phyloP scores from a whole-genome alignment of 345 rosid genomes.

The Eutrema yunnanense region DNA sequence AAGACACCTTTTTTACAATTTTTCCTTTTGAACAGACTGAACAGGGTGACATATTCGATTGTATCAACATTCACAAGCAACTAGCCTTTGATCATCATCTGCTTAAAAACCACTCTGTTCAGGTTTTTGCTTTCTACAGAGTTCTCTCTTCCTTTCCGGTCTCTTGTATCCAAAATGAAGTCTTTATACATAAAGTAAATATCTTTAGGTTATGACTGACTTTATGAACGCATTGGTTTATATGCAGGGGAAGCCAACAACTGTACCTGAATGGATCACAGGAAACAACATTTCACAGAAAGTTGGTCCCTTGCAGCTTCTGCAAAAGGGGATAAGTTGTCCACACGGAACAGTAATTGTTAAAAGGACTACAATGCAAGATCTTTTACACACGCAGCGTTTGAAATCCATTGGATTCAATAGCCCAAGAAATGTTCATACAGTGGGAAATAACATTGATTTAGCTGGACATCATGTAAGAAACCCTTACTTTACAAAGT shows the following conservation, averaged over 20 bases:
- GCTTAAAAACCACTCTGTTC: slow-evolving; percentile 22
- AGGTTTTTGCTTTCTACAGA: background rate
- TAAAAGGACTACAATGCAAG: slow-evolving; percentile 19
- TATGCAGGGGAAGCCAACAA: slow-evolving; percentile 16
- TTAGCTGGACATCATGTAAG: slow-evolving; percentile 23
- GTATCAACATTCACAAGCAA: slow-evolving; percentile 34
- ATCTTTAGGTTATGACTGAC: background rate
- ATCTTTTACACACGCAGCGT: background rate
- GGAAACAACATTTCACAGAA: background rate
- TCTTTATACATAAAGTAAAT: background rate
- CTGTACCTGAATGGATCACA: slow-evolving; percentile 9
- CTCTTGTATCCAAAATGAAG: background rate
- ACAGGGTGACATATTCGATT: slow-evolving; percentile 29
- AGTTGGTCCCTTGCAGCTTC: background rate
- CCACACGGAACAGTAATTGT: slow-evolving; percentile 21
- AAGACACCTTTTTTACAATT: background rate
- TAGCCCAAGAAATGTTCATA: background rate
- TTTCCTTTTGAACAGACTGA: slow-evolving; percentile 19
- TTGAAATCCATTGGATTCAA: slow-evolving; percentile 10
- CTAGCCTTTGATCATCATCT: slow-evolving; percentile 32
- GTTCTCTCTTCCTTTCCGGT: background rate
- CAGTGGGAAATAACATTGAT: background rate
- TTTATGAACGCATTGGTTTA: background rate
- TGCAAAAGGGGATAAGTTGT: slow-evolving; percentile 5
- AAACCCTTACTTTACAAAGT: background rate